Evolutionary conservation across 2,329 filamentous ascomycete species (phyloP), one percentile per base, ranked within the genome.

Genomic region (Penicillium sp.): DNA sequence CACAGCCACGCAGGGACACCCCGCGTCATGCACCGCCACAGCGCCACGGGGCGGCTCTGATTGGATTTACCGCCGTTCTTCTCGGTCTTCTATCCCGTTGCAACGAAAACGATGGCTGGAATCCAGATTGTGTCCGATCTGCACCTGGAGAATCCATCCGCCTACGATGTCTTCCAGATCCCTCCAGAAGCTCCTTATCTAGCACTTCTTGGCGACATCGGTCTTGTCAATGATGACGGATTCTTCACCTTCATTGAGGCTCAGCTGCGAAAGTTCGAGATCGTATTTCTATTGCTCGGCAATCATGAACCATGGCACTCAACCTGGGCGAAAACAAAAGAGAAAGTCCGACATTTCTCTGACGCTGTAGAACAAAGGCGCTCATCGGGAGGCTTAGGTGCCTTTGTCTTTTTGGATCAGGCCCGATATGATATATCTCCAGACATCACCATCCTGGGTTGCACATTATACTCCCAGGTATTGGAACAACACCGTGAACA

Each of bases 181-280:
- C 44, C 60, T 0, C 75, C 77, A 1, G 70, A 66, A 44, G 77
- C 80, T 1, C 77, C 78, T 0, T 74, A 78, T 51, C 71, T 85
- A 2, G 81, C 79, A 0, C 72, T 85, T 0, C 71, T 84, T 0
- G 82, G 82, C 20, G 81, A 84, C 56, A 79, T 85, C 45, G 81
- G 81, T 41, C 74, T 75, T 50, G 54, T 68, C 8, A 71, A 77
- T 51, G 70, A 77, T 38, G 60, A 71, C 13, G 73, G 75, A 0
- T 75, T 76, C 55, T 68, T 77, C 30, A 47, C 30, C 1, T 85
- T 84, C 57, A 63, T 84, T 9, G 69, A 63, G 11, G 59, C 56
- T 2, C 81, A 83, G 56, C 74, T 84, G 2, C 28, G 35, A 1
- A 66, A 74, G 6, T 85, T 83, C 57, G 63, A 68, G 5, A 63